A percentile compares a stretch with the other conserved stretches of the same genome.
Conservation (phyloP, 371 early-diverging fungal genomes). For the Rhizomucor miehei region DNA sequence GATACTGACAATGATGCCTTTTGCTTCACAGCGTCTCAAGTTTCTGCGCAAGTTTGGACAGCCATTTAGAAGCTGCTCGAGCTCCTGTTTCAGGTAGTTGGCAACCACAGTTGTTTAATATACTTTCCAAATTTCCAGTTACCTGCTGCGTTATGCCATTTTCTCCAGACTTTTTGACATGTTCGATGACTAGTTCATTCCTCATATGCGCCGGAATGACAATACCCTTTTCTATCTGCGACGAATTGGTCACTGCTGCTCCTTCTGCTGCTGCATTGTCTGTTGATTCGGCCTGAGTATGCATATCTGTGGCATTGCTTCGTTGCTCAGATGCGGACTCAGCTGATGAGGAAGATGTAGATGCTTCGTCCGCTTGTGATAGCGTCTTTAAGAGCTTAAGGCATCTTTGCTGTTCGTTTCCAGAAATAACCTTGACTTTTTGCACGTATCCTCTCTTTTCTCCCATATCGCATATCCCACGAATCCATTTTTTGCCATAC, state of each 20-base stretch:
- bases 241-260: background rate
- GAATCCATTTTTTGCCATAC: constrained; percentile 11
- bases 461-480: constrained; percentile 3
- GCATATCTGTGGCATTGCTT: too few relatives aligned
- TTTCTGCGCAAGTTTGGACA: too few relatives aligned
- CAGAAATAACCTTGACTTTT: constrained; percentile 7
- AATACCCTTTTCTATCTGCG: background rate
- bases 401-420: background rate
- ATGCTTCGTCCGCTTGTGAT: background rate
- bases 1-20: background rate
- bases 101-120: background rate
- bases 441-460: constrained; percentile 11
- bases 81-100: background rate
- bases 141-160: background rate
- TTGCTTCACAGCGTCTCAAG: background rate
- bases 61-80: background rate
- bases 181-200: background rate
- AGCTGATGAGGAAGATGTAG: background rate
- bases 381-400: constrained; percentile 1
- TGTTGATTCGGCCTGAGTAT: too few relatives aligned
- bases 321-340: too few relatives aligned
- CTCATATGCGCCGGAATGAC: background rate
- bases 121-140: too few relatives aligned
- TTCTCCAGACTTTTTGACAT: background rate
- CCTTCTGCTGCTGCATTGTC: background rate